Percentiles rank a stretch among this genome's conserved stretches.
phyloP scores from a whole-genome alignment of 2,329 filamentous ascomycete species.

The Xylariaceae sp. region DNA sequence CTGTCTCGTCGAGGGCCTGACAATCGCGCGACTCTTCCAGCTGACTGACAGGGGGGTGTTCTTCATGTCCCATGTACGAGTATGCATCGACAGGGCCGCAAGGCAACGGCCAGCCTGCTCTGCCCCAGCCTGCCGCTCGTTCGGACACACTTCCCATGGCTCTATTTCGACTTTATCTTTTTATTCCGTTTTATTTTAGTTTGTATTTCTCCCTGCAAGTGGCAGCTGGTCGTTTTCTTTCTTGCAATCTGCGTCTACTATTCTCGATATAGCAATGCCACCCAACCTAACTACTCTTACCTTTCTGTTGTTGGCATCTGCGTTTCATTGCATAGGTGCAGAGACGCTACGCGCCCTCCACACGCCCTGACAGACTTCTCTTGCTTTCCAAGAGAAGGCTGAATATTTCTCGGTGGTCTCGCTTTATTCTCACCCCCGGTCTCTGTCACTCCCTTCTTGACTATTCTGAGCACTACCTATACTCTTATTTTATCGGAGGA shows the following conservation, averaged over 20 bases:
- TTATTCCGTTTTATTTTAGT: slow-evolving; percentile 11
- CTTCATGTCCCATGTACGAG: slow-evolving; percentile 11
- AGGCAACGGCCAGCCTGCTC: slow-evolving; percentile 21
- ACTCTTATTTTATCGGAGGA: slow-evolving; percentile 29
- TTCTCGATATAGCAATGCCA: slow-evolving; percentile 41
- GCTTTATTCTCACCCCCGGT: slow-evolving; percentile 27
- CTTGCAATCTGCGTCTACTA: slow-evolving; percentile 25
- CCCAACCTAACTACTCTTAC: slow-evolving; percentile 31
- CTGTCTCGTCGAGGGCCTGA: not conserved
- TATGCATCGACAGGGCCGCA: slow-evolving; percentile 14
- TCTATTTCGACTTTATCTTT: slow-evolving; percentile 16
- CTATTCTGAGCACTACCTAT: slow-evolving; percentile 25
- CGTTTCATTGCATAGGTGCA: slow-evolving; percentile 34
- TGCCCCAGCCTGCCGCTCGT: slow-evolving; percentile 17
- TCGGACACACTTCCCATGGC: slow-evolving; percentile 14
- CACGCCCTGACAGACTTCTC: slow-evolving; percentile 27
- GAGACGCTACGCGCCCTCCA: slow-evolving; percentile 31
- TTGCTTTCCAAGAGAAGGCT: slow-evolving; percentile 32
- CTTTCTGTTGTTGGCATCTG: slow-evolving; percentile 25
- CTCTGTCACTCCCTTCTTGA: slow-evolving; percentile 23
- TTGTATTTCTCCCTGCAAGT: slow-evolving; percentile 10
- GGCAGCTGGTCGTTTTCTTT: slow-evolving; percentile 19
- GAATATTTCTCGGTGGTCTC: slow-evolving; percentile 25
- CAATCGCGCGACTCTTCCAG: slow-evolving; percentile 16
- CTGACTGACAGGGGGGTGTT: slow-evolving; percentile 12